Base-by-base conservation (phyloP, 2,329 filamentous ascomycete species). In the Fusarium clavum region DNA sequence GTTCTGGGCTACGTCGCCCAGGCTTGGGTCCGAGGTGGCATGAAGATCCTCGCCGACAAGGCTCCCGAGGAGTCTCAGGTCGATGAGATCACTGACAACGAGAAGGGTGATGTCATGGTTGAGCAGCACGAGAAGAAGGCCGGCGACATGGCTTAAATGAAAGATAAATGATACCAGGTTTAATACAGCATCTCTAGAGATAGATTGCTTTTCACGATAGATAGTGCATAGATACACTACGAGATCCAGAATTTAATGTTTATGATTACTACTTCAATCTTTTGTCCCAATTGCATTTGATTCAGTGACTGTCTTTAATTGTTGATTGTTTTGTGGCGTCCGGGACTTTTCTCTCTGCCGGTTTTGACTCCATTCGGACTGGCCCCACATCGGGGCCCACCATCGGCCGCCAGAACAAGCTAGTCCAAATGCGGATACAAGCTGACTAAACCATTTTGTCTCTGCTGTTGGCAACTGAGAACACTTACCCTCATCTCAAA, bases 101-200 rank as follows among this genome's bases (percentile, higher is more conserved):
- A 67, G 52, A 73, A 67, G 57, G 59, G 57, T 2, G 69, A 59
- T 18, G 53, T 61, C 7, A 38, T 64, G 24, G 2, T 67, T 38
- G 73, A 73, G 67, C 13, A 74, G 64, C 58, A 48, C 13, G 72
- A 75, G 64, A 73, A 71, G 72, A 72, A 70, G 56, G 51, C 46
- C 5, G 3, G 58, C 12, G 59, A 72, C 0, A 58, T 64, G 61
- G 72, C 70, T 46, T 64, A 64, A 14, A 44, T 16, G 24, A 9
- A 43, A 12, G 6, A 24, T 4, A 41, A 34, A 47, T 25, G 3
- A 63, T n/a, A 30, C 27, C 30, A 34, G 30, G 10, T 40, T 22
- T 38, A 38, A 29, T 52, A 38, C 63, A 20, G 16, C 29, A 11
- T 38, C 32, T 34, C 16, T 41, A 20, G 30, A 38, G 25, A 3